These are phyloP conservation scores for Citrullus mucosospermus DNA, from an alignment of 306 rosid species.

Conservation along the genomic window DNA sequence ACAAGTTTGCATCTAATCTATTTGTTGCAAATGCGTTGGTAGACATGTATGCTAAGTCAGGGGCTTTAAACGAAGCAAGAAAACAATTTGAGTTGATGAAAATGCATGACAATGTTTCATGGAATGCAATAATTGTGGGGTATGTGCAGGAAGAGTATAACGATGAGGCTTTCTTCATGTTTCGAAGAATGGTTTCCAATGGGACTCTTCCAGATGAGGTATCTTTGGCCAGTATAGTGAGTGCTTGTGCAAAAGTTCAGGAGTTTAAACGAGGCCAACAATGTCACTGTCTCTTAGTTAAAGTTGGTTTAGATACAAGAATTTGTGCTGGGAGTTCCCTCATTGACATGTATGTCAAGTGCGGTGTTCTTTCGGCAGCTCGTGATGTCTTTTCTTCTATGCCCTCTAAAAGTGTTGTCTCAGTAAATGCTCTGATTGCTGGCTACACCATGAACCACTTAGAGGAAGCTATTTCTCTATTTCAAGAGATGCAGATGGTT, in stretches of 20 bases:
- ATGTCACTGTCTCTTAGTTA: background rate
- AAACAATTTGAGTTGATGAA: slow-evolving; percentile 3
- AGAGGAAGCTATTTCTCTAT: background rate
- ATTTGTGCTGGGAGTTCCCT: slow-evolving; percentile 4
- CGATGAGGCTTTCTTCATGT: background rate
- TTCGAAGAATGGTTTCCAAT: slow-evolving; percentile 1
- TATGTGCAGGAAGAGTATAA: background rate
- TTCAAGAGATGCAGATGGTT: background rate
- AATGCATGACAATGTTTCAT: background rate
- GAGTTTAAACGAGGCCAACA: background rate
- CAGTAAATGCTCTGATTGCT: background rate
- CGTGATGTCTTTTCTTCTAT: background rate
- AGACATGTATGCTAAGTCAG: slow-evolving; percentile 4
- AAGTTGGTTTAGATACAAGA: background rate
- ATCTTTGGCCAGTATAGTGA: background rate
- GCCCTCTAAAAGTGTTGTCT: background rate
- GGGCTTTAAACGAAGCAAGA: background rate
- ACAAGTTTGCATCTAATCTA: background rate
- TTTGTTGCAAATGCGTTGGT: background rate
- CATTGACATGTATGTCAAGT: slow-evolving; percentile 1
- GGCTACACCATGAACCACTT: background rate
- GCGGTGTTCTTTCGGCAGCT: background rate
- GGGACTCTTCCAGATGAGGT: background rate
- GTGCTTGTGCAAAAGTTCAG: background rate
- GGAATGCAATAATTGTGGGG: slow-evolving; percentile 5